Percentiles rank a stretch among this genome's conserved stretches.
These are phyloP conservation scores for Anastatica hierochuntica DNA, from an alignment of 345 rosid species.

Conservation along the genomic window DNA sequence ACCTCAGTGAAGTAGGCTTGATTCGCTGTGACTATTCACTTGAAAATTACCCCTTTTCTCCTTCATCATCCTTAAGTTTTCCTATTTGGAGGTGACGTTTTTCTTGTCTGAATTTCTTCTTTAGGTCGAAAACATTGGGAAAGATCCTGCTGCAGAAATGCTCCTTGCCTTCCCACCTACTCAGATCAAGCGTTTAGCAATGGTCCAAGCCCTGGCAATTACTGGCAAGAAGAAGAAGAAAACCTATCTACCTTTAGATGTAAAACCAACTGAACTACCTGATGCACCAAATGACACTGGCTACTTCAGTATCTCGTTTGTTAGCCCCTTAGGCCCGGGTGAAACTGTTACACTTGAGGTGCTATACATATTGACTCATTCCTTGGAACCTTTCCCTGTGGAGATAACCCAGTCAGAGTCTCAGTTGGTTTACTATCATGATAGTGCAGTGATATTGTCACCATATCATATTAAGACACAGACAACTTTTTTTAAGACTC, in stretches of 20 bases:
- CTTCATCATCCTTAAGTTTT: not conserved
- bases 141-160: constrained; percentile 48
- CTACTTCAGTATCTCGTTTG: constrained; percentile 42
- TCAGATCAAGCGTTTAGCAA: constrained; percentile 54
- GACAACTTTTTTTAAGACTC: constrained; percentile 65
- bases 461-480: constrained; percentile 79
- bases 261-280: constrained; percentile 51
- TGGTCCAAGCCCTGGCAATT: constrained; percentile 62
- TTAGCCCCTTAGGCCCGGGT: constrained; percentile 47
- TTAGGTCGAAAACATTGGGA: constrained; percentile 77
- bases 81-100: not conserved
- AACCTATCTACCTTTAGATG: constrained; percentile 46
- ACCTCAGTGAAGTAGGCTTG: not conserved
- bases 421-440: constrained; percentile 78
- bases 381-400: constrained; percentile 80
- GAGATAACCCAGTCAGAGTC: constrained; percentile 93
- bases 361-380: constrained; percentile 67
- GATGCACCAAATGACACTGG: constrained; percentile 68
- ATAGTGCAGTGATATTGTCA: constrained; percentile 65
- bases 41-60: not conserved
- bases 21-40: not conserved
- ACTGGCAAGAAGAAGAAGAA: constrained; percentile 74
- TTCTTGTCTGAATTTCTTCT: constrained; percentile 14
- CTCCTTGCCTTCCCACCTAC: constrained; percentile 84
- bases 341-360: constrained; percentile 73